Percentiles rank a stretch among this genome's conserved stretches.
Evolutionary conservation across 345 rosid species (phyloP).

Genomic region (Mangifera indica): DNA sequence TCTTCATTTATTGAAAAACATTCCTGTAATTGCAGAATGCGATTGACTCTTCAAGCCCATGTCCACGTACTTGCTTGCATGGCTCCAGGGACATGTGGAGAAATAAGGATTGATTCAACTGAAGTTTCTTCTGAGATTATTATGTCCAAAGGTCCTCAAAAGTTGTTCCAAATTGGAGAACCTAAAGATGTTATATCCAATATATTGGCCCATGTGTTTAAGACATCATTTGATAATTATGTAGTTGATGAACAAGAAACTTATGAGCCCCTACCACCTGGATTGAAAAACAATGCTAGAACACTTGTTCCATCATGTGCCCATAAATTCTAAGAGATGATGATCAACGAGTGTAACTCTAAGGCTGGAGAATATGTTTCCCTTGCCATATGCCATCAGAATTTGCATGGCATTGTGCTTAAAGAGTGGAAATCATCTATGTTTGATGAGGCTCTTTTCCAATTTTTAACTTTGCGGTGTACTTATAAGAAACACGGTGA

Average conservation of each 20-base stretch:
- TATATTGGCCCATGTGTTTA: constrained; percentile 45
- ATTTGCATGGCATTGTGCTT: constrained; percentile 66
- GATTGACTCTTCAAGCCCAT: constrained; percentile 28
- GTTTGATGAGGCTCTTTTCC: constrained; percentile 42
- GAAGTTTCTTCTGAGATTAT: constrained; percentile 20
- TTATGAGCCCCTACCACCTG: constrained; percentile 72
- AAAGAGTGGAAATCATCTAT: constrained; percentile 53
- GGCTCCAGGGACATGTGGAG: constrained; percentile 25
- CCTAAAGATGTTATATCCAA: constrained; percentile 37
- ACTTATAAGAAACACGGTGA: constrained; percentile 25
- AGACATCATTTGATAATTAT: constrained; percentile 31
- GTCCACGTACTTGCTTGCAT: constrained; percentile 18
- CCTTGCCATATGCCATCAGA: constrained; percentile 74
- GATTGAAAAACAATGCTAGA: constrained; percentile 41
- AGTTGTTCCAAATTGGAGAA: constrained; percentile 28
- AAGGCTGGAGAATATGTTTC: constrained; percentile 59
- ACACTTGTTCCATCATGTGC: constrained; percentile 31
- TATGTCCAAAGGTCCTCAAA: constrained; percentile 29
- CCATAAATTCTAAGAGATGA: constrained; percentile 42
- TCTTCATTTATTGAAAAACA: constrained; percentile 18
- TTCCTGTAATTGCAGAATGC: constrained; percentile 41
- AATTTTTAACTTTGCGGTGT: constrained; percentile 36
- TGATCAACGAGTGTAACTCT: constrained; percentile 35
- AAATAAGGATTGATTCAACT: constrained; percentile 26
- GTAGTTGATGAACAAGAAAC: constrained; percentile 36